phyloP scores from a whole-genome alignment of 768 basidiomycete genomes.

The Suillus alpinus region DNA sequence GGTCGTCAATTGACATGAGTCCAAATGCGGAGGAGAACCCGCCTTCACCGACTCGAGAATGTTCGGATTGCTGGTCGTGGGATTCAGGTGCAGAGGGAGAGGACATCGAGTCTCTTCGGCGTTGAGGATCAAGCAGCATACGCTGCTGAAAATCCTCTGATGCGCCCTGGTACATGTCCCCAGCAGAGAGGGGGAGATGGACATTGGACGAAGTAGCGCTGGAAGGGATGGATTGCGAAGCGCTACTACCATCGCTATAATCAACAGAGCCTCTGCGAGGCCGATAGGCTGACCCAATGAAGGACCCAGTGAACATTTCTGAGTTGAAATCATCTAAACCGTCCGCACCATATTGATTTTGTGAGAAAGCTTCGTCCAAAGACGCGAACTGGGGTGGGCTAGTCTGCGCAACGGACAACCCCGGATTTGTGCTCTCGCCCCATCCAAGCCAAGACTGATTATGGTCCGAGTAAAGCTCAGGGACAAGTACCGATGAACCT shows the following conservation, averaged over 20 bases:
- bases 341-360: constrained; percentile 24
- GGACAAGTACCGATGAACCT: constrained; percentile 8
- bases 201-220: constrained; percentile 52
- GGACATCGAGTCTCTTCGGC: constrained; percentile 17
- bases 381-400: constrained; percentile 13
- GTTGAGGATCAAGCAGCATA: constrained; percentile 10
- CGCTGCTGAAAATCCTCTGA: constrained; percentile 28
- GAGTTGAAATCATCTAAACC: constrained; percentile 1
- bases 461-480: constrained; percentile 16
- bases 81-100: constrained; percentile 9
- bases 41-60: constrained; percentile 28
- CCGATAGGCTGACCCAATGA: constrained; percentile 27
- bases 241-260: constrained; percentile 43
- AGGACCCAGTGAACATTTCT: constrained; percentile 15
- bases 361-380: constrained; percentile 29
- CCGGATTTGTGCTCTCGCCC: constrained; percentile 19
- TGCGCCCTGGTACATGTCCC: constrained; percentile 25
- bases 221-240: constrained; percentile 45
- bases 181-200: constrained; percentile 43
- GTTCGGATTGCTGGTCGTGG: constrained; percentile 10
- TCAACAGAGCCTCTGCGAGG: constrained; percentile 35
- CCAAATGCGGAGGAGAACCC: constrained; percentile 67
- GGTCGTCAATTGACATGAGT: constrained; percentile 74
- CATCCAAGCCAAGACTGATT: constrained; percentile 26
- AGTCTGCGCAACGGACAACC: background rate